Conservation (phyloP, 164 flowering plant species). For the Berberis thunbergii region DNA sequence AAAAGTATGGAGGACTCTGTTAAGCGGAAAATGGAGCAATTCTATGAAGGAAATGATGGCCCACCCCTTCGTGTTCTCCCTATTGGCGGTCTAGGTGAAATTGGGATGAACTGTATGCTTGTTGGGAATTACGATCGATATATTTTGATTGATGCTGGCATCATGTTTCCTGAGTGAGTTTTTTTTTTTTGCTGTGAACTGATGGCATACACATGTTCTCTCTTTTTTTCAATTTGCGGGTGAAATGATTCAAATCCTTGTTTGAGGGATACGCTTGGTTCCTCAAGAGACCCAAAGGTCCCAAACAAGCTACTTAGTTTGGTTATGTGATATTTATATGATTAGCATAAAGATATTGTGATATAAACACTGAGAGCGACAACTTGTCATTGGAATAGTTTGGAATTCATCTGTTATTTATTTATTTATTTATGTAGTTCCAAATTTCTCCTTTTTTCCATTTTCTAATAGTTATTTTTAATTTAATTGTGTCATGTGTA, state of each 20-base stretch:
- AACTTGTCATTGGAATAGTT: too few species aligned
- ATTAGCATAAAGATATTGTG: too few species aligned
- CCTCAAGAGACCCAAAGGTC: too few species aligned
- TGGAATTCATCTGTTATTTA: too few species aligned
- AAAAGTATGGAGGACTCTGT: constrained; percentile 94
- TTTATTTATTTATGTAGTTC: neutral
- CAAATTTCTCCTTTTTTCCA: neutral
- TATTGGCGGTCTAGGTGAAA: constrained; percentile 97
- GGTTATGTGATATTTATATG: too few species aligned
- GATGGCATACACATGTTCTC: too few species aligned
- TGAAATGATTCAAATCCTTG: too few species aligned
- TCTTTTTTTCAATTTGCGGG: too few species aligned
- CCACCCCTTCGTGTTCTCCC: constrained; percentile 97
- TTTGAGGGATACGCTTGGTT: too few species aligned
- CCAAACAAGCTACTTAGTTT: too few species aligned
- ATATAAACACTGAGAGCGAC: too few species aligned
- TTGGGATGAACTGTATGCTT: constrained; percentile 99
- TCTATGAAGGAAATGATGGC: constrained; percentile 86
- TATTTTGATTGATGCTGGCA: constrained; percentile 93
- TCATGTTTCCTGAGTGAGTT: constrained; percentile 98
- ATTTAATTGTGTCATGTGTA: neutral
- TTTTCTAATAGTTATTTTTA: neutral
- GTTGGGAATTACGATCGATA: constrained; percentile 94
- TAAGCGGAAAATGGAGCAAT: constrained; percentile 86
- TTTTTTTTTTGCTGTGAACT: neutral